Conservation (phyloP, 2,329 filamentous ascomycete species). For the Akanthomyces uredinophilus region DNA sequence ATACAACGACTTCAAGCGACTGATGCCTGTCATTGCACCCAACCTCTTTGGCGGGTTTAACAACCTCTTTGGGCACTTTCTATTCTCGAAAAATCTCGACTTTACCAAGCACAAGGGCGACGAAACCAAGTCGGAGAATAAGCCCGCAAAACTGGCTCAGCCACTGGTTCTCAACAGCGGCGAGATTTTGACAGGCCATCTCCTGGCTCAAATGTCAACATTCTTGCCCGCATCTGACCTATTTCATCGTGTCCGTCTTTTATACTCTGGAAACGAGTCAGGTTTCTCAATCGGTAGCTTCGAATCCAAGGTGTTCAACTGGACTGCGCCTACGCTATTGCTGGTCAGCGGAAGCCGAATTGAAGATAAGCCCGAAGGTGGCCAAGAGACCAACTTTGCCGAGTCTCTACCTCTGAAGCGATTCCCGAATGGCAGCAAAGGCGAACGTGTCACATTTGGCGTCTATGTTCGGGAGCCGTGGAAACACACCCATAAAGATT, state of each 20-base stretch:
- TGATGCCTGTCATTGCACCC: slow-evolving; percentile 56
- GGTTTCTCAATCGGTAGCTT: slow-evolving; percentile 77
- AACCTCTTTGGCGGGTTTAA: slow-evolving; percentile 64
- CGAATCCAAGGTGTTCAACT: slow-evolving; percentile 70
- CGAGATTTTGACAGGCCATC: slow-evolving; percentile 60
- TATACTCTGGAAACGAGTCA: slow-evolving; percentile 66
- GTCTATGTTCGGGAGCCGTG: slow-evolving; percentile 63
- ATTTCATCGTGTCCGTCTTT: slow-evolving; percentile 59
- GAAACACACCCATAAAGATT: slow-evolving; percentile 62
- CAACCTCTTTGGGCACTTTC: slow-evolving; percentile 67
- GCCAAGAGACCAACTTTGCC: slow-evolving; percentile 52
- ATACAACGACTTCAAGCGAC: slow-evolving; percentile 54
- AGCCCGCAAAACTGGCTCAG: slow-evolving; percentile 29
- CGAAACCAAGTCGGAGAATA: slow-evolving; percentile 17
- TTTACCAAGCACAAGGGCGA: slow-evolving; percentile 49
- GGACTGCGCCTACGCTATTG: slow-evolving; percentile 68
- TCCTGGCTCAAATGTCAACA: slow-evolving; percentile 66
- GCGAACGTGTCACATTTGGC: slow-evolving; percentile 58
- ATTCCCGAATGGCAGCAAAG: slow-evolving; percentile 47
- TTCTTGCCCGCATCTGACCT: slow-evolving; percentile 62
- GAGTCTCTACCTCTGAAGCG: slow-evolving; percentile 60
- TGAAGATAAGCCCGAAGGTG: slow-evolving; percentile 39
- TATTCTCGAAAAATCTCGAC: slow-evolving; percentile 68
- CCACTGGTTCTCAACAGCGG: slow-evolving; percentile 48
- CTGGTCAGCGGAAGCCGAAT: slow-evolving; percentile 63